Percentiles rank a stretch among this genome's conserved stretches.
phyloP scores from a whole-genome alignment of 176 grass and related monocot genomes.

The Hsuehochloa calcarea region DNA sequence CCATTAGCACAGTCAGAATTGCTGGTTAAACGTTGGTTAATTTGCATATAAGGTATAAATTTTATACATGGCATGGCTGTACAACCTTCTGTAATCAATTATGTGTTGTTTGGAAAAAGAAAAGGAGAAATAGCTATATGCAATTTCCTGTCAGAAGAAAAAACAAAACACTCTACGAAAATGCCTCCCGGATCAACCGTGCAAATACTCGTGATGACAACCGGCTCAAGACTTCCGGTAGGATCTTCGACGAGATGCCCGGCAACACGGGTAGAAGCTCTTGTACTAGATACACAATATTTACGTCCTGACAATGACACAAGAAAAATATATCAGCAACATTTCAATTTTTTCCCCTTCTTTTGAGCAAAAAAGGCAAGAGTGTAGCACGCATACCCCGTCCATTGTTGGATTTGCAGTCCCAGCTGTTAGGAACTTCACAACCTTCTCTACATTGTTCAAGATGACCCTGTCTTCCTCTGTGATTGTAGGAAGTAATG shows the following conservation, averaged over 20 bases:
- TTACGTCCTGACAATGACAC: slow-evolving; percentile 52
- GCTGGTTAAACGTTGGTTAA: slow-evolving; percentile 32
- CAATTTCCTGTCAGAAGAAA: slow-evolving; percentile 18
- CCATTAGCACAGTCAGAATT: not conserved
- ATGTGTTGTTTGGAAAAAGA: slow-evolving; percentile 3
- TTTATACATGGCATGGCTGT: slow-evolving; percentile 43
- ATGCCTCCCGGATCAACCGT: slow-evolving; percentile 68
- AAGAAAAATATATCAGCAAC: slow-evolving; percentile 14
- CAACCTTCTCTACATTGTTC: slow-evolving; percentile 92
- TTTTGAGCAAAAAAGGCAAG: not conserved
- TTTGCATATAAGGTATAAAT: slow-evolving; percentile 2
- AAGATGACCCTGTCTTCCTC: slow-evolving; percentile 89
- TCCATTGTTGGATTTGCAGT: slow-evolving; percentile 49
- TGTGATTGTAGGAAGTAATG: slow-evolving; percentile 80
- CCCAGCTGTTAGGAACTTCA: slow-evolving; percentile 75
- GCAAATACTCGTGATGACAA: slow-evolving; percentile 79
- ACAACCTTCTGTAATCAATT: slow-evolving; percentile 28
- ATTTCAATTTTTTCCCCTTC: not conserved
- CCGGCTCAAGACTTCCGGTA: slow-evolving; percentile 77
- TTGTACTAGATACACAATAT: slow-evolving; percentile 61
- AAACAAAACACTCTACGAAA: slow-evolving; percentile 58
- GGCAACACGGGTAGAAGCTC: slow-evolving; percentile 86
- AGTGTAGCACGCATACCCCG: slow-evolving; percentile 47
- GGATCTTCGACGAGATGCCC: slow-evolving; percentile 76
- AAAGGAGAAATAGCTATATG: slow-evolving; percentile 16